These are phyloP conservation scores for Solanum piurae DNA, from an alignment of 257 asterid genomes.

Conservation along the genomic window DNA sequence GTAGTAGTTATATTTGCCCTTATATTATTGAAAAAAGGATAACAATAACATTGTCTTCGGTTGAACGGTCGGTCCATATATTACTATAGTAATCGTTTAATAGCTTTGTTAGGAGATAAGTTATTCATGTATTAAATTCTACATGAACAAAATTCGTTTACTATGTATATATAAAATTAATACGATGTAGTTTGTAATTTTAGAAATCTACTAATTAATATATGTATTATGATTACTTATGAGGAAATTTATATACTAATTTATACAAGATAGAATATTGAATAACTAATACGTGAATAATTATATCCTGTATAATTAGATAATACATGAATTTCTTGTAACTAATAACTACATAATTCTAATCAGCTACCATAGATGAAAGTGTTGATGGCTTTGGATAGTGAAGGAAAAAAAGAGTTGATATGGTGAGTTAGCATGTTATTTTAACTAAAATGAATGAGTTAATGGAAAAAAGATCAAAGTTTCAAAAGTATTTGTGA, in stretches of 20 bases:
- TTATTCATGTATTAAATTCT: too few species aligned
- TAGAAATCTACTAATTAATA: neutral
- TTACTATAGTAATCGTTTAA: too few species aligned
- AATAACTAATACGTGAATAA: too few species aligned
- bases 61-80: too few species aligned
- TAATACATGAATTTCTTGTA: too few species aligned
- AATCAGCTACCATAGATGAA: neutral
- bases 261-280: too few species aligned
- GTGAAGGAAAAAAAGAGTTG: neutral
- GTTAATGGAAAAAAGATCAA: neutral
- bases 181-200: neutral
- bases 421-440: neutral
- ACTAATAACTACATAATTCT: neutral
- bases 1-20: neutral
- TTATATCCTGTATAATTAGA: too few species aligned
- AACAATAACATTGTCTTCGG: neutral
- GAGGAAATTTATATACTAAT: too few species aligned
- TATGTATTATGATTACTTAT: neutral
- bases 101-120: neutral
- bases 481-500: neutral
- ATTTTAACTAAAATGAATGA: too few species aligned
- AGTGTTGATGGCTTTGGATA: neutral
- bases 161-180: neutral
- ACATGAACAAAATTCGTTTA: too few species aligned
- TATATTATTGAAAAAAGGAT: neutral